phyloP scores from a whole-genome alignment of 169 alveolate genomes.

The Eimeria praecox region DNA sequence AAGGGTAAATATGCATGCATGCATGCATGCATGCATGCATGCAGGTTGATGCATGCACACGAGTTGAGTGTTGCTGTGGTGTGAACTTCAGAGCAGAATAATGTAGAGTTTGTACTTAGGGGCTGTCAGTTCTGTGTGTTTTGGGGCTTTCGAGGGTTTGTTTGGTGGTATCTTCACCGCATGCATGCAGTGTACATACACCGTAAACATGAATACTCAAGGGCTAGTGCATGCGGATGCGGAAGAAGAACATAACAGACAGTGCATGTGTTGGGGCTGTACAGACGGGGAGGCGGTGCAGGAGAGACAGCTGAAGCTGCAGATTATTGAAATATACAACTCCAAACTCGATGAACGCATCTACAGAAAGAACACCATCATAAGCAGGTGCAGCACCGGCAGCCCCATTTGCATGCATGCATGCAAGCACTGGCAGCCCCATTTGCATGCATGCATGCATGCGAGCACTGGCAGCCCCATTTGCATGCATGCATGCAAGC shows the following conservation, averaged over 20 bases:
- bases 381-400: conserved; percentile 84
- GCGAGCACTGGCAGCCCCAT: no score
- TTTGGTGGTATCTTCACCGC: neutral
- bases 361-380: conserved; percentile 91
- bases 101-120: neutral
- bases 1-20: conserved; percentile 82
- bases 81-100: neutral
- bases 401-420: neutral
- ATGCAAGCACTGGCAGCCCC: neutral
- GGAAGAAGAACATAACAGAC: neutral
- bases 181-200: neutral
- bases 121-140: neutral
- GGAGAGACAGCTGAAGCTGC: conserved; percentile 83
- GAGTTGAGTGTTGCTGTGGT: neutral
- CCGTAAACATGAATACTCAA: neutral
- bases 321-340: conserved; percentile 91
- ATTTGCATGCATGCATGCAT: neutral
- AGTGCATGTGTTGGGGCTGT: neutral
- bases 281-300: conserved; percentile 81
- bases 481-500: neutral
- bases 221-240: neutral
- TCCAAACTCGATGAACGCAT: conserved; percentile 94
- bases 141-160: neutral
- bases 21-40: neutral
- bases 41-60: neutral